A percentile compares a stretch with the other conserved stretches of the same genome.
phyloP scores from a whole-genome alignment of 176 grass and related monocot species.

The Musa schizocarpa region DNA sequence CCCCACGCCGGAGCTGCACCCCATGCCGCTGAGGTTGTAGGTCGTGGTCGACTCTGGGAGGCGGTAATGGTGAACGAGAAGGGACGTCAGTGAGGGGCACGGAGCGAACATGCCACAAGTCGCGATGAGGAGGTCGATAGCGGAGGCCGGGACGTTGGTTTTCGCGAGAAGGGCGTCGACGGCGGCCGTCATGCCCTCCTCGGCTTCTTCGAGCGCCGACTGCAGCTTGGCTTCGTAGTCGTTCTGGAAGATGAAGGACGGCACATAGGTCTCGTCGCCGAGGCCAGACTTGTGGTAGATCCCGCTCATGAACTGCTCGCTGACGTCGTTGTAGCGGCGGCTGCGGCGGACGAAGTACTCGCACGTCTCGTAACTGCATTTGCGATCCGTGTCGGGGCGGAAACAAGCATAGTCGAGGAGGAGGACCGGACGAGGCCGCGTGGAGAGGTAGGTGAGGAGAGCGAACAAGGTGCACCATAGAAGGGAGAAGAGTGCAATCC shows the following conservation, averaged over 20 bases:
- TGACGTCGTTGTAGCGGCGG: conserved; percentile 17
- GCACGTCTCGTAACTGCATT: conserved; percentile 17
- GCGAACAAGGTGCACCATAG: conserved; percentile 14
- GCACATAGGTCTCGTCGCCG: conserved; percentile 38
- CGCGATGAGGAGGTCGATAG: conserved; percentile 30
- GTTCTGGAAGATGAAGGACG: conserved; percentile 18
- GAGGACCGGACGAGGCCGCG: conserved; percentile 9
- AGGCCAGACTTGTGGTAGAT: conserved; percentile 38
- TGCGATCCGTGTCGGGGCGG: conserved; percentile 23
- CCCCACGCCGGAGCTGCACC: conserved; percentile 60
- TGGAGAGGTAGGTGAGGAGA: conserved; percentile 3
- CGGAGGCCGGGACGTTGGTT: conserved; percentile 2
- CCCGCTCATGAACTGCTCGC: conserved; percentile 24
- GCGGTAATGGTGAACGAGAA: conserved; percentile 22
- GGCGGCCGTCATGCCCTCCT: conserved; percentile 23
- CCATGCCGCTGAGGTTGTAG: conserved; percentile 71
- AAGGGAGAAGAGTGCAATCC: conserved; percentile 1
- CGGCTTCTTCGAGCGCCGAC: conserved; percentile 25
- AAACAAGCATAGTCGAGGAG: conserved; percentile 18
- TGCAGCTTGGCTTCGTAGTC: conserved; percentile 9
- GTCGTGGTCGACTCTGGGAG: conserved; percentile 12
- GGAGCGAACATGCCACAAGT: conserved; percentile 34
- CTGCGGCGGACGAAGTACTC: conserved; percentile 28
- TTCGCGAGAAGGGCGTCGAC: conserved; percentile 32
- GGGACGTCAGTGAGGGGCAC: conserved; percentile 20